Conservation (phyloP, 139 green algal species). For the Micractinium sp. region DNA sequence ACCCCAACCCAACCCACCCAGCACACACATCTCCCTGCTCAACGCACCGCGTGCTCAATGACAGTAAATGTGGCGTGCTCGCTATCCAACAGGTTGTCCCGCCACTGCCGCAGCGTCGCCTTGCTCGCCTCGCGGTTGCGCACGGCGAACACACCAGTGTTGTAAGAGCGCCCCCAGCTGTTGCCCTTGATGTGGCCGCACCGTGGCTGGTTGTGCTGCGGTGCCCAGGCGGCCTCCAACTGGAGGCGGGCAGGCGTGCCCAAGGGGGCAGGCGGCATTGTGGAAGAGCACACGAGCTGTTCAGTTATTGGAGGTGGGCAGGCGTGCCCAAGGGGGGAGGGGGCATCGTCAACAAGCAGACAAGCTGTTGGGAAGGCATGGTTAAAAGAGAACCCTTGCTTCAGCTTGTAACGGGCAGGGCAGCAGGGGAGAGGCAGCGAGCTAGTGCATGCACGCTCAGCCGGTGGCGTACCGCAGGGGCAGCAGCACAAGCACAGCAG, state of each 20-base stretch:
- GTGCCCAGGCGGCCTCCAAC: neutral
- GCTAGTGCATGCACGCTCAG: neutral
- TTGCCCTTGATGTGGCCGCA: slow-evolving; percentile 37
- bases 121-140: slow-evolving; percentile 25
- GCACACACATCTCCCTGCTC: neutral
- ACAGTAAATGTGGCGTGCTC: neutral
- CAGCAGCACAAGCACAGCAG: neutral
- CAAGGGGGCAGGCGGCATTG: too few species aligned
- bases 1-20: too few species aligned
- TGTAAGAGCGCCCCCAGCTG: slow-evolving; percentile 34
- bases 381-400: too few species aligned
- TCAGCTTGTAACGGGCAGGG: neutral
- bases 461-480: neutral
- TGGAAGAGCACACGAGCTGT: too few species aligned
- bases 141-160: slow-evolving; percentile 41
- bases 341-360: too few species aligned
- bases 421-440: too few species aligned
- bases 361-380: too few species aligned
- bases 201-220: slow-evolving; percentile 15
- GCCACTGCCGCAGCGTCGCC: neutral
- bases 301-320: neutral
- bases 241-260: neutral
- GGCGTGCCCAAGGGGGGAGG: too few species aligned
- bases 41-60: neutral
- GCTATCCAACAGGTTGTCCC: neutral